phyloP scores from a whole-genome alignment of 805 yeast species.

The Blastobotrys chiropterorum region DNA sequence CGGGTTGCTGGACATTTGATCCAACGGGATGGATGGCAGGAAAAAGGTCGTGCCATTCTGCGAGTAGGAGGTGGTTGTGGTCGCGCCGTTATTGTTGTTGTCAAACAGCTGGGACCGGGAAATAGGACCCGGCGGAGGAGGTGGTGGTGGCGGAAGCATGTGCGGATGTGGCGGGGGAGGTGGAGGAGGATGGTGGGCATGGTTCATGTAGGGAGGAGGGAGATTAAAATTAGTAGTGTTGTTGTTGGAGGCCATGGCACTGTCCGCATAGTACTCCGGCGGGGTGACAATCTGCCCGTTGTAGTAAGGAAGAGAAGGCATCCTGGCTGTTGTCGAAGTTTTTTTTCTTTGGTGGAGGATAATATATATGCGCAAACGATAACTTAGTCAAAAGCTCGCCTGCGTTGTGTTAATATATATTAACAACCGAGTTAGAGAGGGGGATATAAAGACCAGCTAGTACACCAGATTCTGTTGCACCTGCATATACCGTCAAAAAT shows the following conservation, averaged over 20 bases:
- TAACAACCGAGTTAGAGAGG: too few species aligned
- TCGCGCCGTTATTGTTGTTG: too few species aligned
- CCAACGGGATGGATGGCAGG: constrained; percentile 15
- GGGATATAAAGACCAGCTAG: too few species aligned
- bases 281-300: constrained; percentile 16
- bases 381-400: constrained; percentile 25
- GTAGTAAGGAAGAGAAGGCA: constrained; percentile 11
- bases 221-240: background rate
- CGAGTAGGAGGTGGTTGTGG: constrained; percentile 12
- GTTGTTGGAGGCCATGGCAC: background rate
- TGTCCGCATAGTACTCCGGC: constrained; percentile 16
- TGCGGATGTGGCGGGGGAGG: background rate
- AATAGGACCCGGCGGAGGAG: background rate
- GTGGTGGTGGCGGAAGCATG: background rate
- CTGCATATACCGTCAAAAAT: too few species aligned
- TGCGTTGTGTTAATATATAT: too few species aligned
- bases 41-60: constrained; percentile 16
- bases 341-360: background rate
- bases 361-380: constrained; percentile 10
- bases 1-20: constrained; percentile 9
- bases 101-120: constrained; percentile 1
- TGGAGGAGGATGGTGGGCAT: background rate
- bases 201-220: background rate
- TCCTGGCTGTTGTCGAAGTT: background rate
- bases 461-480: too few species aligned